Percentiles rank a stretch among this genome's conserved stretches.
Conservation (phyloP, 2,329 filamentous ascomycete genomes). For the Claviceps humidiphila region DNA sequence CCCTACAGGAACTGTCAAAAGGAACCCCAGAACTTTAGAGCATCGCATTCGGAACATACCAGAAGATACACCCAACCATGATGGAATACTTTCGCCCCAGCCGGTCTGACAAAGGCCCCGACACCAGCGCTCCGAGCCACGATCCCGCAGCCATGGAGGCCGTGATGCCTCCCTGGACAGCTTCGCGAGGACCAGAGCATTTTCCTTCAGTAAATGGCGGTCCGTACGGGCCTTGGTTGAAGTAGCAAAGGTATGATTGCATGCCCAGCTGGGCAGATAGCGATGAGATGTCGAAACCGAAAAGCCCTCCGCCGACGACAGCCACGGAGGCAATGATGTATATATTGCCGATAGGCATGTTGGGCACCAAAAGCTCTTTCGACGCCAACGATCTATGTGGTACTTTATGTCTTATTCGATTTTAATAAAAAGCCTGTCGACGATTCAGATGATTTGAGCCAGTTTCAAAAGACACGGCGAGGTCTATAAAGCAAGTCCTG, state of each 20-base stretch:
- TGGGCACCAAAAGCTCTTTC: constrained; percentile 1
- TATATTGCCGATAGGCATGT: constrained; percentile 20
- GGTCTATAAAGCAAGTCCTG: not conserved
- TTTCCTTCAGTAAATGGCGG: constrained; percentile 17
- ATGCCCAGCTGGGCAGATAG: constrained; percentile 33
- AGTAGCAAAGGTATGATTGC: constrained; percentile 25
- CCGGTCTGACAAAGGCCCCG: constrained; percentile 35
- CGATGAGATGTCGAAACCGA: constrained; percentile 57
- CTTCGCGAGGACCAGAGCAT: constrained; percentile 23
- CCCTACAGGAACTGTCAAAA: no score
- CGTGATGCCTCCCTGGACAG: constrained; percentile 38
- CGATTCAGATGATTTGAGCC: not conserved
- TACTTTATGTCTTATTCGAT: not conserved
- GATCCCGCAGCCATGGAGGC: constrained; percentile 39
- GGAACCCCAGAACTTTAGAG: not conserved
- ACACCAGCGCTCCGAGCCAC: constrained; percentile 33
- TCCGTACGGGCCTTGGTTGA: constrained; percentile 22
- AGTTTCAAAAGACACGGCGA: not conserved
- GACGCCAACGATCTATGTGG: not conserved
- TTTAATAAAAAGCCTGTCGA: not conserved
- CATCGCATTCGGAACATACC: constrained; percentile 23
- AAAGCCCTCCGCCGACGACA: constrained; percentile 28
- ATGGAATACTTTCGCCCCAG: constrained; percentile 36
- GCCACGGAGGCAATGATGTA: constrained; percentile 22
- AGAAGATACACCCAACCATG: constrained; percentile 35